phyloP scores from a whole-genome alignment of 768 basidiomycete genomes.

The Russula dissimulans region DNA sequence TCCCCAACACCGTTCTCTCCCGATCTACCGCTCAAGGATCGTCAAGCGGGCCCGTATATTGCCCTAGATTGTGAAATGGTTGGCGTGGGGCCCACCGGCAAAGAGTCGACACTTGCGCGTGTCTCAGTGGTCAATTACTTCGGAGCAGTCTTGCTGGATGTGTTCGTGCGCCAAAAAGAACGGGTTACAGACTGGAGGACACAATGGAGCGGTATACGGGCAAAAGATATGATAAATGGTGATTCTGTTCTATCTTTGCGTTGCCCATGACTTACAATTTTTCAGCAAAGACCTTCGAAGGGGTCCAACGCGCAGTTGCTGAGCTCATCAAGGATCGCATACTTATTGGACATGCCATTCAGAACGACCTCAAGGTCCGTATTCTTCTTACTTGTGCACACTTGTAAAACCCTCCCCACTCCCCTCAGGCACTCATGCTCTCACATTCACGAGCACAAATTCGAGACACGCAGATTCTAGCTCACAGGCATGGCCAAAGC shows the following conservation, averaged over 20 bases:
- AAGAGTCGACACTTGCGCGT: constrained; percentile 78
- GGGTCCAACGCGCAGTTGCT: constrained; percentile 72
- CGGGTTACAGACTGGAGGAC: constrained; percentile 91
- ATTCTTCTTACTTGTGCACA: constrained; percentile 10
- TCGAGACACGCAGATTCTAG: constrained; percentile 62
- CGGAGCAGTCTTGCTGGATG: constrained; percentile 72
- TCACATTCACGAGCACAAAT: constrained; percentile 57
- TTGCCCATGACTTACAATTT: not conserved
- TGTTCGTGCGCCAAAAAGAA: constrained; percentile 79
- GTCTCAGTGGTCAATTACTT: constrained; percentile 87
- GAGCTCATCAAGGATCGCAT: constrained; percentile 68
- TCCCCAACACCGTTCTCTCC: constrained; percentile 26
- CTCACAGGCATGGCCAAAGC: constrained; percentile 47
- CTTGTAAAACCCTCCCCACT: not conserved
- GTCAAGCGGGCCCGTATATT: constrained; percentile 55
- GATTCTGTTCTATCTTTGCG: constrained; percentile 16
- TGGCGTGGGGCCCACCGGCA: constrained; percentile 77
- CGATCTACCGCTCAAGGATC: constrained; percentile 11
- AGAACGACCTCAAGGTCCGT: constrained; percentile 79
- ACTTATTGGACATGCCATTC: constrained; percentile 83
- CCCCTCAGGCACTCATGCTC: constrained; percentile 51
- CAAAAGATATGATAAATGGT: constrained; percentile 65
- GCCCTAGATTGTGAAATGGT: constrained; percentile 98
- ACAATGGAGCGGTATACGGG: constrained; percentile 76
- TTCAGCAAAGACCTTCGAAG: constrained; percentile 65